Evolutionary conservation across 2,329 filamentous ascomycete species (phyloP).

Genomic region (Ciborinia camelliae): DNA sequence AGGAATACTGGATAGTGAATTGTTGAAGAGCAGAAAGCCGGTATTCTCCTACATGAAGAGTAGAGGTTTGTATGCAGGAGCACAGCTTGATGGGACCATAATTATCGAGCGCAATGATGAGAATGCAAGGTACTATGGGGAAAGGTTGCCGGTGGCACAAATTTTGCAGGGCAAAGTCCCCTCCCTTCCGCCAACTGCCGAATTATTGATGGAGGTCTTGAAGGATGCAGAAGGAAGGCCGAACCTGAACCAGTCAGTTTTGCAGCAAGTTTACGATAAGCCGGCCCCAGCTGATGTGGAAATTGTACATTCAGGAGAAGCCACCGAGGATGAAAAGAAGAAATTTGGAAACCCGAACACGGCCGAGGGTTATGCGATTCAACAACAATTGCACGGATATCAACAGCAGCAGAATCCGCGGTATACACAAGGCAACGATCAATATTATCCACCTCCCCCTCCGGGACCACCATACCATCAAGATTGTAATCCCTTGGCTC

Average conservation of each 20-base stretch:
- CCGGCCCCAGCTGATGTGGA: slow-evolving; percentile 20
- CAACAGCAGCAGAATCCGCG: slow-evolving; percentile 1
- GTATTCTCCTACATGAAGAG: slow-evolving; percentile 85
- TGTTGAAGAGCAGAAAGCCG: slow-evolving; percentile 57
- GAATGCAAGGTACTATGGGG: slow-evolving; percentile 78
- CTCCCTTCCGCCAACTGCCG: slow-evolving; percentile 37
- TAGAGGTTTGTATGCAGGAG: slow-evolving; percentile 78
- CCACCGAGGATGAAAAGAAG: slow-evolving; percentile 19
- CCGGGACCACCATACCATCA: neutral
- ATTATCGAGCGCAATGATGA: slow-evolving; percentile 79
- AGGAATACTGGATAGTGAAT: slow-evolving; percentile 41
- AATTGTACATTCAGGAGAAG: slow-evolving; percentile 15
- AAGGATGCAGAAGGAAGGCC: slow-evolving; percentile 80
- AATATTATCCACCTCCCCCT: slow-evolving; percentile 15
- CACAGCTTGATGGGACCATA: slow-evolving; percentile 81
- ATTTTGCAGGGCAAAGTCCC: slow-evolving; percentile 45
- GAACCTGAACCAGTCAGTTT: slow-evolving; percentile 56
- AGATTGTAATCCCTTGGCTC: neutral
- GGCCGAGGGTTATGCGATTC: slow-evolving; percentile 11
- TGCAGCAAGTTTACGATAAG: slow-evolving; percentile 20
- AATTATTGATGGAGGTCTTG: slow-evolving; percentile 61
- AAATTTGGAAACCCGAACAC: slow-evolving; percentile 20
- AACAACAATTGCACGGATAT: slow-evolving; percentile 10
- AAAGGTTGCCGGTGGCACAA: slow-evolving; percentile 55
- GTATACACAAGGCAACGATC: slow-evolving; percentile 7